These are phyloP conservation scores for Ustanciosporium gigantosporum DNA, from an alignment of 1,284 basidiomycete species.

Conservation along the genomic window DNA sequence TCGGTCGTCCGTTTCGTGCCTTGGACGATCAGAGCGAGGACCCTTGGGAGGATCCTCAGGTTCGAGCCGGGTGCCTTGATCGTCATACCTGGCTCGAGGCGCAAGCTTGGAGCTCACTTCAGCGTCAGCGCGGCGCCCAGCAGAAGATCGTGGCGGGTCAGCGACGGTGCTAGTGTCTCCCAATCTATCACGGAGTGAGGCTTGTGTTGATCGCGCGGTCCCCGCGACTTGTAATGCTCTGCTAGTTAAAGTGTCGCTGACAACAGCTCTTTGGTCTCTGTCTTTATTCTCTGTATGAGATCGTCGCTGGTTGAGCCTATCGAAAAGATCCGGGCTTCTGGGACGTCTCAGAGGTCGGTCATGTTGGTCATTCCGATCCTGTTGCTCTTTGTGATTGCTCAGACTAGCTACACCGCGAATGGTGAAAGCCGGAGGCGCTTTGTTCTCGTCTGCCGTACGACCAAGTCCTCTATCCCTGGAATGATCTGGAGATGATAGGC, in stretches of 20 bases:
- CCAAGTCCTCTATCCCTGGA: neutral
- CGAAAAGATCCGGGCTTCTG: slow-evolving; percentile 23
- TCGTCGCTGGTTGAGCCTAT: slow-evolving; percentile 11
- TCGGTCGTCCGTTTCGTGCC: neutral
- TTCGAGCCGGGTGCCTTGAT: slow-evolving; percentile 20
- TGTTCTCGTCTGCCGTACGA: slow-evolving; percentile 1
- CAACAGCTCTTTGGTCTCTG: too few species aligned
- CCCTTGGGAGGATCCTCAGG: slow-evolving; percentile 1
- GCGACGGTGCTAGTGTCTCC: neutral
- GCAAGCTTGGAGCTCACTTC: slow-evolving; percentile 14
- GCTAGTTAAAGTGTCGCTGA: too few species aligned
- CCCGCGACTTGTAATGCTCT: neutral
- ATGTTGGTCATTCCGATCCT: neutral
- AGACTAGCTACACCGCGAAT: slow-evolving; percentile 28
- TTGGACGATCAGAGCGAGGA: slow-evolving; percentile 2
- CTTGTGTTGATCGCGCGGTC: neutral
- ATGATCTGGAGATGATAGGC: too few species aligned
- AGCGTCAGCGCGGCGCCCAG: neutral
- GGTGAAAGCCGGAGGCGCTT: slow-evolving; percentile 10
- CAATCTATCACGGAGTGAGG: too few species aligned
- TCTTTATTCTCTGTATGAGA: too few species aligned
- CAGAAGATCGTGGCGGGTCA: neutral
- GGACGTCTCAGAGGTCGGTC: slow-evolving; percentile 6
- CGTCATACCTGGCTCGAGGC: slow-evolving; percentile 25
- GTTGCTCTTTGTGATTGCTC: slow-evolving; percentile 6